Evolutionary conservation across 805 yeast species (phyloP).

Genomic region (Ogataea degrootiae): DNA sequence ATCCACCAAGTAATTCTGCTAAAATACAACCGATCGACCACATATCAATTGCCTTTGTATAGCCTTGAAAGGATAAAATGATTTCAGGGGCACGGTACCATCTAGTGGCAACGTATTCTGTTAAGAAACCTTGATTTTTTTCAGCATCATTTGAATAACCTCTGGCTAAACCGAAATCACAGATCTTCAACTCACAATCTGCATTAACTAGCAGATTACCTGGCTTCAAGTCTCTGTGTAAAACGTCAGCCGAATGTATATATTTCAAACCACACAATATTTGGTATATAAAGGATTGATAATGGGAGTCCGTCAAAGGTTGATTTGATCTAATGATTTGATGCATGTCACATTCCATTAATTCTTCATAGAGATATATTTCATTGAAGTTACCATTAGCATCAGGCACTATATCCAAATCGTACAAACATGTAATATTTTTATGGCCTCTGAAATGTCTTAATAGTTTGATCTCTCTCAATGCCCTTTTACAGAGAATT

Average conservation of each 20-base stretch:
- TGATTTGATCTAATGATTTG: slow-evolving; percentile 94
- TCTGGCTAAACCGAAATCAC: slow-evolving; percentile 95
- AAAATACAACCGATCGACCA: slow-evolving; percentile 98
- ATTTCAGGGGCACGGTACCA: slow-evolving; percentile 99
- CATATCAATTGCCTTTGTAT: slow-evolving; percentile 92
- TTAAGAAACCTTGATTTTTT: slow-evolving; percentile 86
- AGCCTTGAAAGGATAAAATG: slow-evolving; percentile 89
- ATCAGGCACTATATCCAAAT: slow-evolving; percentile 83
- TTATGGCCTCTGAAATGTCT: slow-evolving; percentile 96
- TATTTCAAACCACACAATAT: slow-evolving; percentile 89
- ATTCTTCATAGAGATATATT: slow-evolving; percentile 87
- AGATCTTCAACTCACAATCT: slow-evolving; percentile 92
- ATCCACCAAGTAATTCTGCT: slow-evolving; percentile 88
- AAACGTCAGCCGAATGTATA: slow-evolving; percentile 91
- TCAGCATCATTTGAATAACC: slow-evolving; percentile 81
- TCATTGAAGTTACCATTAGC: slow-evolving; percentile 75
- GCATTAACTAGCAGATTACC: slow-evolving; percentile 91
- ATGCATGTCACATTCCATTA: slow-evolving; percentile 98
- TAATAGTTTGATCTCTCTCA: slow-evolving; percentile 83
- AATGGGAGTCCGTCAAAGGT: slow-evolving; percentile 90
- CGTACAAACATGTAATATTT: slow-evolving; percentile 92
- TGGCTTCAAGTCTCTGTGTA: slow-evolving; percentile 93
- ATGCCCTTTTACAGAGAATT: slow-evolving; percentile 84
- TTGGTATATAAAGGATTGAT: slow-evolving; percentile 89
- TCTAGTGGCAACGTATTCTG: slow-evolving; percentile 97